Evolutionary conservation across 2,329 filamentous ascomycete species (phyloP), one percentile per base, ranked within the genome.

Genomic region (Chaetomium sp.): DNA sequence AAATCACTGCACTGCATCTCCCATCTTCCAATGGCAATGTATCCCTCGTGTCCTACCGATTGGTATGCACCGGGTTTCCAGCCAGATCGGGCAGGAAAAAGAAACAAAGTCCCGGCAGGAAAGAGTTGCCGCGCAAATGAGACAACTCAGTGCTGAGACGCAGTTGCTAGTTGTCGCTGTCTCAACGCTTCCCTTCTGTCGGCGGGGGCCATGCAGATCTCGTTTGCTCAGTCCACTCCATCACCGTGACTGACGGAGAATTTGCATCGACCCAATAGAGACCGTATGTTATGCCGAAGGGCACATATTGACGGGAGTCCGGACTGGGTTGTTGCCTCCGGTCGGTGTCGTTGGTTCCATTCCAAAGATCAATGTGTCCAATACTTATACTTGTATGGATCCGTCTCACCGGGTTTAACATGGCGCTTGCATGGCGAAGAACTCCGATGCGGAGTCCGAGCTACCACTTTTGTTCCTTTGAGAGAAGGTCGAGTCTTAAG

Each of bases 321-420:
- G 12, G n/a, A 35, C 59, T 42, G 38, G 59, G 51, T 19, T 47
- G 9, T 38, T 53, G 9, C n/a, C 33, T 27, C 35, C 49, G 50
- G 19, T 33, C 42, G 45, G n/a, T 33, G 27, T 56, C 38, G 3
- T 25, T 35, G 25, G 51, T 8, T 33, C 27, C 59, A 12, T 21
- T 6, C 27, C 45, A 21, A 19, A 29, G 38, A 38, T 29, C 57
- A 10, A 42, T 29, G 23, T 31, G n/a, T 19, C n/a, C n/a, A n/a
- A n/a, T n/a, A n/a, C n/a, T n/a, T n/a, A n/a, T n/a, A n/a, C n/a
- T n/a, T n/a, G n/a, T n/a, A n/a, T 47, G 42, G n/a, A 21, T 50
- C 47, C 47, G 45, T 60, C 49, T 27, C 53, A 4, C 53, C 54
- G 60, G 60, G 33, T 57, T 45, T 63, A 63, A 58, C 60, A 57